Conservation (phyloP, 2,329 filamentous ascomycete species). For the Aspergillus sp. region DNA sequence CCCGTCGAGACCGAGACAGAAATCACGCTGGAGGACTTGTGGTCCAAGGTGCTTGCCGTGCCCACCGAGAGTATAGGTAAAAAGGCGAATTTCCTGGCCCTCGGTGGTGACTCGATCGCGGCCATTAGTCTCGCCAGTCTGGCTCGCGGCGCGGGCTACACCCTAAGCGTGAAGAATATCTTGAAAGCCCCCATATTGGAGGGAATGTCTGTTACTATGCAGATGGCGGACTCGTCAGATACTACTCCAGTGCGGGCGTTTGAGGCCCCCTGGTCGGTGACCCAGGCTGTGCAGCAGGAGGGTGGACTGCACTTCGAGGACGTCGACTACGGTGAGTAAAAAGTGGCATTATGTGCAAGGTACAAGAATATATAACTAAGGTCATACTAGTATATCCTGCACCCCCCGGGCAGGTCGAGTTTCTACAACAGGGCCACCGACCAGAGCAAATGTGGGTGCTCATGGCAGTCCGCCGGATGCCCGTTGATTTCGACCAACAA, state of each 20-base stretch:
- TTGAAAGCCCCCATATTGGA: too few relatives aligned
- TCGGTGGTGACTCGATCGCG: not conserved
- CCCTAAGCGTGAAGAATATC: not conserved
- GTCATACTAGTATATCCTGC: not conserved
- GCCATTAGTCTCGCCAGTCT: not conserved
- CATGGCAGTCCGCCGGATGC: not conserved
- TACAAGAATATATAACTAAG: too few relatives aligned
- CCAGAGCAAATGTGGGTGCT: not conserved
- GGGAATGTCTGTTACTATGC: too few relatives aligned
- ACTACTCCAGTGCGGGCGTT: not conserved
- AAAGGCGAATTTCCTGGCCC: too few relatives aligned
- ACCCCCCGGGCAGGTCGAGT: not conserved
- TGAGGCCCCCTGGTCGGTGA: not conserved
- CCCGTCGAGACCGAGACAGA: too few relatives aligned
- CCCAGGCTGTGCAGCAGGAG: not conserved
- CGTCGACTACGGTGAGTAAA: too few relatives aligned
- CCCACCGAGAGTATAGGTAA: too few relatives aligned
- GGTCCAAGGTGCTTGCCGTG: too few relatives aligned
- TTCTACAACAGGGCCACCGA: not conserved
- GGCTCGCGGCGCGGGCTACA: not conserved
- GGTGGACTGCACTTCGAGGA: too few relatives aligned
- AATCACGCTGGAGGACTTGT: too few relatives aligned
- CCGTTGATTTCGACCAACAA: not conserved
- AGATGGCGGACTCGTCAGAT: not conserved
- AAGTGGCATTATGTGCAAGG: too few relatives aligned